Evolutionary conservation across 2,329 filamentous ascomycete species (phyloP).

Genomic region (Allantophomopsis cytisporea): DNA sequence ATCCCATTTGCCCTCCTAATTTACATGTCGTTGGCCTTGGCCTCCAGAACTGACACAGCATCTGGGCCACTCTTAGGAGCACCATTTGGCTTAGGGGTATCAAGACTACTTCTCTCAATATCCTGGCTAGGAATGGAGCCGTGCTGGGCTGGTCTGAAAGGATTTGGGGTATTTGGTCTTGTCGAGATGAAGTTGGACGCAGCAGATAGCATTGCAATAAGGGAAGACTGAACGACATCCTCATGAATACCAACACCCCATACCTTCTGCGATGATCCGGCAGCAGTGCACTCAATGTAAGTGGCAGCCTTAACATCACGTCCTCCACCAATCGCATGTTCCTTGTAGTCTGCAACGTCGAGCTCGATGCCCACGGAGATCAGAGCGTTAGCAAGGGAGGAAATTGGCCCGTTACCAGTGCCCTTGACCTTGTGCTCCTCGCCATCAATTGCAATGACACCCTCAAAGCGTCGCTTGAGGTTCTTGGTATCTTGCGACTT

Average conservation of each 20-base stretch:
- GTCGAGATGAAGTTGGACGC: constrained; percentile 70
- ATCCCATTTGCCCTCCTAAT: not conserved
- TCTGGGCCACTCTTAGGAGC: constrained; percentile 13
- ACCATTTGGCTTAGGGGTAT: constrained; percentile 12
- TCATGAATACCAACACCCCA: constrained; percentile 91
- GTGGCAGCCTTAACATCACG: constrained; percentile 84
- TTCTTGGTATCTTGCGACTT: constrained; percentile 68
- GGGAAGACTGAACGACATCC: constrained; percentile 80
- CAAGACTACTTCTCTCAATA: constrained; percentile 16
- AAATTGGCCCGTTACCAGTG: constrained; percentile 81
- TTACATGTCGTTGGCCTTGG: constrained; percentile 22
- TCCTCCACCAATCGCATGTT: constrained; percentile 78
- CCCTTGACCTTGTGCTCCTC: constrained; percentile 67
- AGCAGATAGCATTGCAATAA: constrained; percentile 75
- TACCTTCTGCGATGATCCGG: constrained; percentile 54
- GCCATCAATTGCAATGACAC: constrained; percentile 72
- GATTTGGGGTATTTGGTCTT: constrained; percentile 53
- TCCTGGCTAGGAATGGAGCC: constrained; percentile 27
- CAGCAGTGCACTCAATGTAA: constrained; percentile 77
- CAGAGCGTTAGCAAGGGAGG: constrained; percentile 72
- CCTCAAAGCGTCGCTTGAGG: constrained; percentile 70
- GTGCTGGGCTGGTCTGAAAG: constrained; percentile 42
- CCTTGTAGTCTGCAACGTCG: constrained; percentile 90
- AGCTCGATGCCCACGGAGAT: constrained; percentile 68
- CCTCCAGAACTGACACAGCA: constrained; percentile 23